Percentiles rank a stretch among this genome's conserved stretches.
Evolutionary conservation across 2,329 filamentous ascomycete species (phyloP).

Genomic region (Apiospora marii): DNA sequence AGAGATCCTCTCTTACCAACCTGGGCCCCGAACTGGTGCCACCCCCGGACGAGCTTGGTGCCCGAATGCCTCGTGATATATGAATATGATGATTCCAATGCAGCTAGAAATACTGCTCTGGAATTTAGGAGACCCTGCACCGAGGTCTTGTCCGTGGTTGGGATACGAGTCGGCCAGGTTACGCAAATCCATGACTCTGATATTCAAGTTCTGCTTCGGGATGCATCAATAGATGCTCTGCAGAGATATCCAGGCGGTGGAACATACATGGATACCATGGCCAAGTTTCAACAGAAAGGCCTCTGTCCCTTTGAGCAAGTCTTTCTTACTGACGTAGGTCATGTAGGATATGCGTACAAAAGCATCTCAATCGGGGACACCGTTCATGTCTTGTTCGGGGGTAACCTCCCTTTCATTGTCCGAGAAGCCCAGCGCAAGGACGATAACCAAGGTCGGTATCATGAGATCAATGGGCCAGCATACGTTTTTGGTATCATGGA

Average conservation of each 20-base stretch:
- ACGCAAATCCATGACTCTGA: neutral
- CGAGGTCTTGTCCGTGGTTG: neutral
- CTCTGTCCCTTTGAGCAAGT: accelerated
- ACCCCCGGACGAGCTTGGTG: neutral
- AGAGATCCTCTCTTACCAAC: neutral
- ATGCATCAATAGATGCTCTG: neutral
- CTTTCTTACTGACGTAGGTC: neutral
- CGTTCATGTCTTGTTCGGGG: neutral
- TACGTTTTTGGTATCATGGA: neutral
- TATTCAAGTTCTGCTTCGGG: neutral
- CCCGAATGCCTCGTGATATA: neutral
- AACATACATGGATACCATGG: neutral
- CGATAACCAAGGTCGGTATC: neutral
- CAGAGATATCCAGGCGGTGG: neutral
- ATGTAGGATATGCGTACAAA: neutral
- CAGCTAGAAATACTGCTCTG: neutral
- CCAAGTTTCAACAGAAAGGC: neutral
- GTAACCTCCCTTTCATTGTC: neutral
- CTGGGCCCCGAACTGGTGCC: neutral
- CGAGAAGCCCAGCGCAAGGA: neutral
- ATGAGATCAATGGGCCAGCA: neutral
- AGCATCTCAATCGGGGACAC: neutral
- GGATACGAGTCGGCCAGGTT: neutral
- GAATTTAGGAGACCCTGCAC: neutral
- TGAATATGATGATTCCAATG: neutral